Base-by-base conservation (phyloP, 768 basidiomycete genomes). In the Imleria badia region DNA sequence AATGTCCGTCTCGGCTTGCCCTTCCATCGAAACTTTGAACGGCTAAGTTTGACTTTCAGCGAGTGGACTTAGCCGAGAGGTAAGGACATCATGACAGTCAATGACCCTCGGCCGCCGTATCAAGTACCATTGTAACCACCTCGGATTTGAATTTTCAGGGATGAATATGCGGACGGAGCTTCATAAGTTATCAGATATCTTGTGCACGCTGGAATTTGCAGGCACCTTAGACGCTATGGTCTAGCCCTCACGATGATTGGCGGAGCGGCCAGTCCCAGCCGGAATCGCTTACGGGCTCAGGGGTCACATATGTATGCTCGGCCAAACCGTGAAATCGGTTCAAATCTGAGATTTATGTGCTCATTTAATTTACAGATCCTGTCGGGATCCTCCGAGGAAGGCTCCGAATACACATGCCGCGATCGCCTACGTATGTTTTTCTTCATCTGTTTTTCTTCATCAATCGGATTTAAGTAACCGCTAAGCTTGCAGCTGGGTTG, bases 301-400 rank as follows among this genome's bases (percentile, higher is more conserved):
- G 65, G 64, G 64, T 51, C 52, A 48, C 56, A 54, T 56, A 56
- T 41, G 36, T 56, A 56, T 41, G 34, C 51, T 55, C 44, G 26
- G 45, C 39, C 48, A 44, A 31, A 43, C 31, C 41, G 45, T 50
- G 54, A 58, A 61, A 51, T 58, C 48, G 58, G 44, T 19, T 47
- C 41, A 36, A 66, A 69, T 70, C 70, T 72, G 45, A 72, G 66
- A 68, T 69, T 72, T 48, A 54, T 60, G 42, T 50, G 49, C 52
- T 55, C 56, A 54, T 62, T 52, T 59, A 33, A 46, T 15, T 48
- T 49, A 54, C 51, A 56, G 45, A 59, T 59, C 48, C 50, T 42
- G 51, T 59, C 71, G 66, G 70, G 58, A 56, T 60, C 45, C 59
- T 54, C 66, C 58, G 61, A 55, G 36, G 55, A 56, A 45, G 49